phyloP scores from a whole-genome alignment of 2,329 filamentous ascomycete genomes.

The Fusarium domesticum region DNA sequence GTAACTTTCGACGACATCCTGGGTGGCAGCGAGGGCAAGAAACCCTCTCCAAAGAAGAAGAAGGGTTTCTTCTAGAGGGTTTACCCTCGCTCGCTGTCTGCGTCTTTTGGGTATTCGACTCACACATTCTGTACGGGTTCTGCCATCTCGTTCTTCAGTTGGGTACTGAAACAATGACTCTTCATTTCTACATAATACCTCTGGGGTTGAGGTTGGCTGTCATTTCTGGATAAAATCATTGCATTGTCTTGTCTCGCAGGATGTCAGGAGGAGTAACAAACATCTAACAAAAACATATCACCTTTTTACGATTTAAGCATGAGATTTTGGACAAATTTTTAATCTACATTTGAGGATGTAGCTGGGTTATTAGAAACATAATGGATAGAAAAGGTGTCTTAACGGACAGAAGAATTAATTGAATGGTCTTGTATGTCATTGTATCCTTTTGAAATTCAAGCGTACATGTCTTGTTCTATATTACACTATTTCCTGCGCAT shows the following conservation, averaged over 20 bases:
- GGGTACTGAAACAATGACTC: no score
- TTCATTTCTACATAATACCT: no score
- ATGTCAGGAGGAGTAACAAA: neutral
- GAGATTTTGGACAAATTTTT: constrained; percentile 7
- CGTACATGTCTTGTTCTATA: no score
- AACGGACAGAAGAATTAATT: neutral
- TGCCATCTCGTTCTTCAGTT: no score
- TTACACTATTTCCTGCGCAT: no score
- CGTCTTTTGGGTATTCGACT: no score
- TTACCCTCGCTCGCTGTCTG: no score
- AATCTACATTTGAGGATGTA: neutral
- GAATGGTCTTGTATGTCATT: neutral
- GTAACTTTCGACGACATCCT: constrained; percentile 51
- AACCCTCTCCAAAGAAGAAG: constrained; percentile 38
- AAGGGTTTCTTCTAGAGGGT: constrained; percentile 31
- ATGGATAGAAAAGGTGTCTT: neutral
- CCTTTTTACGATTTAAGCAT: neutral
- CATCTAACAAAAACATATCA: neutral
- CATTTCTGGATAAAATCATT: no score
- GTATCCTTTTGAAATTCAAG: neutral
- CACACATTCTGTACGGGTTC: no score
- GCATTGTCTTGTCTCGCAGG: no score
- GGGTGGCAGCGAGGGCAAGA: constrained; percentile 30
- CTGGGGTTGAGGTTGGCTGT: neutral
- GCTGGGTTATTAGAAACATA: neutral